Evolutionary conservation across 805 yeast species (phyloP).

Genomic region (Pichia eremophila): DNA sequence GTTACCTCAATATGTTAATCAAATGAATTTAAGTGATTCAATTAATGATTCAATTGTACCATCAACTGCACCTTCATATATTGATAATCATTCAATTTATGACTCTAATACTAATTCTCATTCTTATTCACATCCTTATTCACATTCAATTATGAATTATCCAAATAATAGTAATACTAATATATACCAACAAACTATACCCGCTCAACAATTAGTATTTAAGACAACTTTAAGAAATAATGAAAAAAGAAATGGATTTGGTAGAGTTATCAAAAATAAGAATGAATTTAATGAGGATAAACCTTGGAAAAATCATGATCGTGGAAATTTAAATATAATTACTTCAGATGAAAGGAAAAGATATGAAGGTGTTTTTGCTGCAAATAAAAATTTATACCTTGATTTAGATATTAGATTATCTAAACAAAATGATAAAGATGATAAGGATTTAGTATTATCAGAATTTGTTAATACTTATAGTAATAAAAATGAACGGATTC

Average conservation of each 20-base stretch:
- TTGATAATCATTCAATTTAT: not conserved
- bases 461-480: conserved; percentile 9
- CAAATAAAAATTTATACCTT: conserved; percentile 65
- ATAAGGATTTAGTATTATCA: not conserved
- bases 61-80: not conserved
- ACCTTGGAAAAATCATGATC: conserved; percentile 87
- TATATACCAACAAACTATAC: not conserved
- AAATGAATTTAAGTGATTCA: conserved; percentile 1
- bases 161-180: not conserved
- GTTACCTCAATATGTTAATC: not conserved
- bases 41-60: not conserved
- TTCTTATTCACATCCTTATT: not conserved
- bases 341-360: conserved; percentile 66
- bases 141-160: not conserved
- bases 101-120: not conserved
- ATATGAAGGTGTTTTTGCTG: conserved; percentile 91
- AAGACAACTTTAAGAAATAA: conserved; percentile 39
- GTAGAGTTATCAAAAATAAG: conserved; percentile 24
- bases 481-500: conserved; percentile 24
- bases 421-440: not conserved
- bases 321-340: conserved; percentile 15
- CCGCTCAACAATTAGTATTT: conserved; percentile 28
- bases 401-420: conserved; percentile 1
- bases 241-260: conserved; percentile 14
- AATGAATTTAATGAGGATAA: conserved; percentile 70